phyloP scores from a whole-genome alignment of 768 basidiomycete species.

The Sporobolomyces phaffii region DNA sequence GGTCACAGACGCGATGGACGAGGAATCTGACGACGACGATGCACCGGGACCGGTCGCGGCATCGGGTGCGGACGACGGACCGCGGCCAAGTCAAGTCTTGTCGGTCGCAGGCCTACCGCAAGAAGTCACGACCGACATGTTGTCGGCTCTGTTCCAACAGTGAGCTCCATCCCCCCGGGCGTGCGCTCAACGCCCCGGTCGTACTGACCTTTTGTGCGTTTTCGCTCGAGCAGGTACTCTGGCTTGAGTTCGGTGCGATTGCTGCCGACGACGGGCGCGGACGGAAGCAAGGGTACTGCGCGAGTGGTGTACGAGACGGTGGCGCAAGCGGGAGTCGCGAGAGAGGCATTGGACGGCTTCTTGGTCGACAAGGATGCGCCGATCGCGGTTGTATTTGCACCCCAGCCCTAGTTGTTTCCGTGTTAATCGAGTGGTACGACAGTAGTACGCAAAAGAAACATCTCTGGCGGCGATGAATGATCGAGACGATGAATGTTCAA shows the following conservation, averaged over 20 bases:
- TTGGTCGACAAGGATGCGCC: slow-evolving; percentile 77
- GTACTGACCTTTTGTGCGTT: too few species aligned
- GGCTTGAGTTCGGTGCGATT: slow-evolving; percentile 72
- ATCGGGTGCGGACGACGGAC: slow-evolving; percentile 53
- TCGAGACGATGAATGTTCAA: neutral
- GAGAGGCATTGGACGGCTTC: slow-evolving; percentile 77
- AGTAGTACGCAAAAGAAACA: too few species aligned
- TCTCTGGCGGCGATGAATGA: too few species aligned
- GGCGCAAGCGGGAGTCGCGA: slow-evolving; percentile 68
- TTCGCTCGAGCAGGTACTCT: slow-evolving; percentile 75
- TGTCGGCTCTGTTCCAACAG: slow-evolving; percentile 87
- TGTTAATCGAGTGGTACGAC: too few species aligned
- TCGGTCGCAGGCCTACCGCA: slow-evolving; percentile 80
- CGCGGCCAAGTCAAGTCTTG: slow-evolving; percentile 49
- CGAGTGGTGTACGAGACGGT: slow-evolving; percentile 70
- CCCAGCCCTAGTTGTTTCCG: too few species aligned
- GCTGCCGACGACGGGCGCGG: slow-evolving; percentile 48
- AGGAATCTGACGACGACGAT: slow-evolving; percentile 44
- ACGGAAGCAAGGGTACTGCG: slow-evolving; percentile 69
- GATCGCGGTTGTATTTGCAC: slow-evolving; percentile 67
- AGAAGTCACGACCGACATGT: slow-evolving; percentile 79
- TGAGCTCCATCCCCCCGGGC: slow-evolving; percentile 50
- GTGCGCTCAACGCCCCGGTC: too few species aligned
- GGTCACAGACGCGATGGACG: slow-evolving; percentile 33
- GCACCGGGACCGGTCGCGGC: slow-evolving; percentile 50